Conservation (phyloP, 2,329 filamentous ascomycete genomes). For the Paracoccidioides lutzii region DNA sequence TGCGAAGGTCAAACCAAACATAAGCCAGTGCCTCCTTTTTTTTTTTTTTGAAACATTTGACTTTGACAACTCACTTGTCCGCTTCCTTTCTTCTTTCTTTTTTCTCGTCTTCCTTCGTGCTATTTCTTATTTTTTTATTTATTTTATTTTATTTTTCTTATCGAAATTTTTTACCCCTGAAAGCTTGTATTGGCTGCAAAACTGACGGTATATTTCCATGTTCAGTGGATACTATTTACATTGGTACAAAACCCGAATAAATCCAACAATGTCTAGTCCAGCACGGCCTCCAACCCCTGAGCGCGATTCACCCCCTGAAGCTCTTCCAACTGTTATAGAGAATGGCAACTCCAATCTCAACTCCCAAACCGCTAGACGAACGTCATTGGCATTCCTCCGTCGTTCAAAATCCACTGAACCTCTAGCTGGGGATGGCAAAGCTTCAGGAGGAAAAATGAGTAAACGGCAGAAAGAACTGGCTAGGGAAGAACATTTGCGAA, state of each 20-base stretch:
- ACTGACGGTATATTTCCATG: neutral
- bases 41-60: neutral
- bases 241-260: neutral
- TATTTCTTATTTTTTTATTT: neutral
- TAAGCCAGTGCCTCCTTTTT: neutral
- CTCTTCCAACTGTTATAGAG: slow-evolving; percentile 24
- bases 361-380: slow-evolving; percentile 25
- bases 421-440: slow-evolving; percentile 40
- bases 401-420: slow-evolving; percentile 54
- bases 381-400: slow-evolving; percentile 48
- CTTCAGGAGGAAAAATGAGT: slow-evolving; percentile 20
- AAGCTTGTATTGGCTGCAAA: neutral
- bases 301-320: slow-evolving; percentile 21
- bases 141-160: neutral
- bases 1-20: neutral
- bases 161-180: neutral
- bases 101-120: neutral
- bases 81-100: neutral
- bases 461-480: slow-evolving; percentile 28
- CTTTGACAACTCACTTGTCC: neutral
- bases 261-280: slow-evolving; percentile 4
- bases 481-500: slow-evolving; percentile 40
- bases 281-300: slow-evolving; percentile 25
- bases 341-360: slow-evolving; percentile 17
- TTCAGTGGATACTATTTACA: neutral